Evolutionary conservation across 2,329 filamentous ascomycete species (phyloP), one percentile per base, ranked within the genome.

Genomic region (Fusarium nematophilum): DNA sequence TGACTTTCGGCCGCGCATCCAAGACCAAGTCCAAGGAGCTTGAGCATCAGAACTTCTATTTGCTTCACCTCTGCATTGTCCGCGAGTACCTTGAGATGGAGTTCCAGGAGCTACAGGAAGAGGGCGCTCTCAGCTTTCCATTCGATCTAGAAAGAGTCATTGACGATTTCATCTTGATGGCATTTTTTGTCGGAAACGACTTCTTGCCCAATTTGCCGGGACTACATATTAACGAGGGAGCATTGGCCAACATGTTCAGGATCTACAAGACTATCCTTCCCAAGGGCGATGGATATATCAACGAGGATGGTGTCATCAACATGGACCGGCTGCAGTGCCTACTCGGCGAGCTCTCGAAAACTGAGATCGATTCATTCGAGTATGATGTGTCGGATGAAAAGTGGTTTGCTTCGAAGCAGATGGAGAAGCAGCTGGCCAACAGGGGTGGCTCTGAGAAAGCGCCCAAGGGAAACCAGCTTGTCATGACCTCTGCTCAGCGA

Each of bases 91-190:
- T 99, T 69, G 95, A 97, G 76, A 80, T 98, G 73, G 95, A 99
- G 73, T 99, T 99, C 72, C 93, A 97, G 76, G 93, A 97, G 63
- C 79, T 99, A 66, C 88, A 95, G 75, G 79, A 89, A 70, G 85
- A 90, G 17, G 90, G 88, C 14, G 80, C 81, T 67, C 81, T 97
- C 66, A 82, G 80, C 33, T 93, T 97, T 69, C 81, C 86, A 42
- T 99, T 96, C 72, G 91, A 99, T 72, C 90, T 99, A 83, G 95
- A 99, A 80, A 87, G 90, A 62, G 88, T 99, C 71, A 98, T 99
- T 78, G 95, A 99, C 74, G 95, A 99, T 81, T 99, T 99, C 76
- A 98, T 99, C 73, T 86, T 99, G 58, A 97, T 99, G 93, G 94
- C 93, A 40, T 99, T 99, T 80, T 99, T 99, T 76, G 92, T 99